Percentiles rank a stretch among this genome's conserved stretches.
phyloP scores from a whole-genome alignment of 441 rosid species.

The Macaranga tanarius region DNA sequence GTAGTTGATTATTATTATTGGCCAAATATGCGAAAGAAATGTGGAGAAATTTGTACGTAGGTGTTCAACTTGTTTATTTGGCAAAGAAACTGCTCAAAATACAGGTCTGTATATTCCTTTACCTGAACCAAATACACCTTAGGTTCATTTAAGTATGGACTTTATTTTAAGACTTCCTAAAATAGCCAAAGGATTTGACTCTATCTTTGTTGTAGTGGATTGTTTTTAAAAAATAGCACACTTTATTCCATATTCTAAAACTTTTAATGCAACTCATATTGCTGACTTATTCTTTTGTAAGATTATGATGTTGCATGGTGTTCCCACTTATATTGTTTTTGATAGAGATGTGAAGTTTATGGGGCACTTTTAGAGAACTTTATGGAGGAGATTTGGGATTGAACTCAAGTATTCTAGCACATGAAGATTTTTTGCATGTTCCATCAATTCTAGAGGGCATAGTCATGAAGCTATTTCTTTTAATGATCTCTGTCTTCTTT shows the following conservation, averaged over 20 bases:
- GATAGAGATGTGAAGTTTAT: no score
- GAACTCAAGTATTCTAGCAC: conserved; percentile 7
- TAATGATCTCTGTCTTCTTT: no score
- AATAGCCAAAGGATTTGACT: not conserved
- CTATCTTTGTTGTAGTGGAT: not conserved
- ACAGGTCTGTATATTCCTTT: not conserved
- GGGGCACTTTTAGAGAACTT: conserved; percentile 4
- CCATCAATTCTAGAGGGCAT: no score
- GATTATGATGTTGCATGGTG: no score
- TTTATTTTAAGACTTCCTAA: not conserved
- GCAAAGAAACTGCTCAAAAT: not conserved
- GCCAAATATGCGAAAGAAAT: not conserved
- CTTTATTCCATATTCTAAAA: no score
- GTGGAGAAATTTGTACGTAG: not conserved
- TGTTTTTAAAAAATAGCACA: no score
- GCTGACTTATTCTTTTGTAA: no score
- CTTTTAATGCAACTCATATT: no score
- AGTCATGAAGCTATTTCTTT: no score
- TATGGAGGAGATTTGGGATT: conserved; percentile 5
- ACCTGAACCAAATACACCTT: not conserved
- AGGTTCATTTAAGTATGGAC: not conserved
- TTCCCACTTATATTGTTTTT: no score
- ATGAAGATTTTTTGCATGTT: no score
- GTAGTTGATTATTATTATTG: not conserved
- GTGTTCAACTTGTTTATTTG: not conserved